A percentile compares a stretch with the other conserved stretches of the same genome.
Conservation (phyloP, 495 filamentous ascomycete genomes). For the Aspergillus bridgeri region DNA sequence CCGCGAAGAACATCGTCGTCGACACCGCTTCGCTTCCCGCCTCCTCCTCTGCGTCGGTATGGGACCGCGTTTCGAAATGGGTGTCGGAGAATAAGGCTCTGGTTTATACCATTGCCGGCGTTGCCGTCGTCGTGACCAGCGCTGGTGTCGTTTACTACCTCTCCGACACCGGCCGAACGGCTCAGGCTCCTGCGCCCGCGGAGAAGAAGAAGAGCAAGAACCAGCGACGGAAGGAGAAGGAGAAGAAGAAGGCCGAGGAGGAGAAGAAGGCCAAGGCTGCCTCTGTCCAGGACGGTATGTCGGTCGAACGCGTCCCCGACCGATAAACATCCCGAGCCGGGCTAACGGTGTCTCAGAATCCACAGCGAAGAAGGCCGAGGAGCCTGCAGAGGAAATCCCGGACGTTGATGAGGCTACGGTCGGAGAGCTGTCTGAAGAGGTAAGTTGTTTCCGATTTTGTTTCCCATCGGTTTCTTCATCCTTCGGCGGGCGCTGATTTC, state of each 20-base stretch:
- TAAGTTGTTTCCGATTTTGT: slow-evolving; percentile 27
- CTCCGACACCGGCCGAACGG: slow-evolving; percentile 40
- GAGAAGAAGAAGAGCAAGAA: slow-evolving; percentile 60
- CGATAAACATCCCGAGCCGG: not conserved
- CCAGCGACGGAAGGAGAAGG: slow-evolving; percentile 50
- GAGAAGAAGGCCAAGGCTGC: slow-evolving; percentile 55
- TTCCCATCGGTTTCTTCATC: not conserved
- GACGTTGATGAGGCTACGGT: slow-evolving; percentile 81
- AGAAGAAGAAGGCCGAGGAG: slow-evolving; percentile 67
- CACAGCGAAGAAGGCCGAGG: slow-evolving; percentile 52
- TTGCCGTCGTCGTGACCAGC: slow-evolving; percentile 83
- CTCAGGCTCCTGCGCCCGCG: slow-evolving; percentile 22
- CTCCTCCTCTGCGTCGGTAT: slow-evolving; percentile 63
- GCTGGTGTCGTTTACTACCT: slow-evolving; percentile 93
- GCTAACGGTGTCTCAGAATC: slow-evolving; percentile 36
- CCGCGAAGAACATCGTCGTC: slow-evolving; percentile 44
- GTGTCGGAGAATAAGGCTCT: slow-evolving; percentile 90
- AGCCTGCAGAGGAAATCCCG: slow-evolving; percentile 74
- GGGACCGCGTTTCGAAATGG: slow-evolving; percentile 88
- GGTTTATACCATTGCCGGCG: slow-evolving; percentile 93
- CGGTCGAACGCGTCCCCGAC: not conserved
- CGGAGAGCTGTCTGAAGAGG: slow-evolving; percentile 62
- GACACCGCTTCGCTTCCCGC: slow-evolving; percentile 48
- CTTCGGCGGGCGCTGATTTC: slow-evolving; percentile 13
- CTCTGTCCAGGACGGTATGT: slow-evolving; percentile 44